Percentiles rank a stretch among this genome's conserved stretches.
Evolutionary conservation across 495 filamentous ascomycete species (phyloP).

Genomic region (Hypoxylon crocopeplum): DNA sequence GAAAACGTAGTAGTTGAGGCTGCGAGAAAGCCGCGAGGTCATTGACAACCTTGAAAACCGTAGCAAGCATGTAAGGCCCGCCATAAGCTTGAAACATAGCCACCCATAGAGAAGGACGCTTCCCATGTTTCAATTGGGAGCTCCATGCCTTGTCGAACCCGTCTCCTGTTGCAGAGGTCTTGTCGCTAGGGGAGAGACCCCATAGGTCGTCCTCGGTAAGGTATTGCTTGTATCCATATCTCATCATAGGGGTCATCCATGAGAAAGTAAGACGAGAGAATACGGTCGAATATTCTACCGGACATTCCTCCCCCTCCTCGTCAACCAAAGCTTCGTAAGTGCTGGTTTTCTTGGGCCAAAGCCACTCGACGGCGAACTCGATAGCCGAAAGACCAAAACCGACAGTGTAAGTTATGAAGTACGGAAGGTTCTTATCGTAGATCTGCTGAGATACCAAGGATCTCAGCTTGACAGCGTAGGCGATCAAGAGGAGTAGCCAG

Average conservation of each 20-base stretch:
- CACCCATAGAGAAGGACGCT: conserved; percentile 85
- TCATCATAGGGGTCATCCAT: conserved; percentile 99
- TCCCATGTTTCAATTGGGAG: conserved; percentile 72
- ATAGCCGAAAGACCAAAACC: conserved; percentile 72
- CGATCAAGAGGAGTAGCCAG: conserved; percentile 90
- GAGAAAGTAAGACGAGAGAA: conserved; percentile 94
- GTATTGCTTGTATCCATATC: conserved; percentile 87
- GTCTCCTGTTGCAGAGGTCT: conserved; percentile 70
- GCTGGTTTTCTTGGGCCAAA: conserved; percentile 86
- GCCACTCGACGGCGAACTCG: conserved; percentile 87
- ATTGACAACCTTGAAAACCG: conserved; percentile 83
- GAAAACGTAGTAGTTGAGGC: conserved; percentile 83
- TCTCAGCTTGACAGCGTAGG: conserved; percentile 82
- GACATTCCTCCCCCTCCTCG: conserved; percentile 80
- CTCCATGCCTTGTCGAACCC: conserved; percentile 79
- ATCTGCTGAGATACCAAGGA: conserved; percentile 81
- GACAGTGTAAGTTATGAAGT: conserved; percentile 80
- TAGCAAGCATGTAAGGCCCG: conserved; percentile 78
- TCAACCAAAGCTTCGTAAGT: conserved; percentile 86
- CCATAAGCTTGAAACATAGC: conserved; percentile 88
- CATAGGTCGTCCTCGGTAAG: conserved; percentile 97
- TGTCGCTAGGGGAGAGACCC: conserved; percentile 84
- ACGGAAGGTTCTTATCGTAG: conserved; percentile 68
- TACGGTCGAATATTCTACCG: conserved; percentile 90
- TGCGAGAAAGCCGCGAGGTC: conserved; percentile 87